Evolutionary conservation across 306 rosid species (phyloP).

Genomic region (Alnus rubra): DNA sequence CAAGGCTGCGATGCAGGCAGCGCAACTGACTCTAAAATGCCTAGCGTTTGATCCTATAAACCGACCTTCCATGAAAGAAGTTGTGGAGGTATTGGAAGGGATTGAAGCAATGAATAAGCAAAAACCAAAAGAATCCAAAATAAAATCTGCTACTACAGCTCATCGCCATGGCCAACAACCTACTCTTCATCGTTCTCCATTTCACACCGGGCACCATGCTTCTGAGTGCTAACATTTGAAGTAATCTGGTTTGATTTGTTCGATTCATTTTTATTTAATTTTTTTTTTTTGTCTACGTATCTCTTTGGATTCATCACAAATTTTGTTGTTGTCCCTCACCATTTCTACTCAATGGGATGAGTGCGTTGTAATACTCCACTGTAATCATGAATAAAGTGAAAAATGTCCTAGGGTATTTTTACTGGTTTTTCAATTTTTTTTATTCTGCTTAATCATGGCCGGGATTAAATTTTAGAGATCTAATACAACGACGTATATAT

Average conservation of each 20-base stretch:
- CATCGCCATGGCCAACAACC: slow-evolving; percentile 4
- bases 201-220: slow-evolving; percentile 22
- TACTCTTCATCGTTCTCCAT: neutral
- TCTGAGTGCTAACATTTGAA: slow-evolving; percentile 9
- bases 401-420: no score
- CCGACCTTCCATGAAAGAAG: slow-evolving; percentile 85
- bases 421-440: no score
- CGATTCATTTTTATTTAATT: slow-evolving; percentile 3
- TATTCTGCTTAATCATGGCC: no score
- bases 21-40: slow-evolving; percentile 60
- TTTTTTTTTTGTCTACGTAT: neutral
- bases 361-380: neutral
- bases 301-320: slow-evolving; percentile 11
- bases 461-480: no score
- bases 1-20: slow-evolving; percentile 54
- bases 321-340: slow-evolving; percentile 5
- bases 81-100: slow-evolving; percentile 56
- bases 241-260: slow-evolving; percentile 12
- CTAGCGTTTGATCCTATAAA: slow-evolving; percentile 49
- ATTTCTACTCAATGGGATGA: slow-evolving; percentile 21
- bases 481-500: no score
- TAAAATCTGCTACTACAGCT: slow-evolving; percentile 6
- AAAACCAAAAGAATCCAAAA: slow-evolving; percentile 32
- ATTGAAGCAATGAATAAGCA: slow-evolving; percentile 40
- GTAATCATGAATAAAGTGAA: no score